A percentile compares a stretch with the other conserved stretches of the same genome.
phyloP scores from a whole-genome alignment of 306 rosid species.

The Begonia loranthoides region DNA sequence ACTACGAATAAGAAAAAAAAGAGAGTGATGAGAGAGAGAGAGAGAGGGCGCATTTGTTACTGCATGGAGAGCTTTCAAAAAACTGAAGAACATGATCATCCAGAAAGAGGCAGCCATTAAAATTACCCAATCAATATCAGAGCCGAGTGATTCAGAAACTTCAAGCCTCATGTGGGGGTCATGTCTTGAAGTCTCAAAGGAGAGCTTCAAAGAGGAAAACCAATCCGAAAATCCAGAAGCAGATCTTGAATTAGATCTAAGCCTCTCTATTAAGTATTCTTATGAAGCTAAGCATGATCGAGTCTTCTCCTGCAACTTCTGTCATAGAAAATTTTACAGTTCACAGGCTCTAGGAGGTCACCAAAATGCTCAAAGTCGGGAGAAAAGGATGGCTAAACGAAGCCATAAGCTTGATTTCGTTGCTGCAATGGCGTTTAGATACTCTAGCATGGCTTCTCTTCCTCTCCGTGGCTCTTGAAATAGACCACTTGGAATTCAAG shows the following conservation, averaged over 20 bases:
- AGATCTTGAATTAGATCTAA: constrained; percentile 43
- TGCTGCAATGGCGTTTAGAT: constrained; percentile 11
- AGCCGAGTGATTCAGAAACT: too few relatives aligned
- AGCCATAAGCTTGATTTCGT: constrained; percentile 14
- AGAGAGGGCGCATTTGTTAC: too few relatives aligned
- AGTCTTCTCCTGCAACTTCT: constrained; percentile 79
- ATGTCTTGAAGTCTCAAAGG: background rate
- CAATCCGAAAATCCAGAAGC: background rate
- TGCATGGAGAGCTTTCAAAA: too few relatives aligned
- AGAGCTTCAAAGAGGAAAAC: background rate
- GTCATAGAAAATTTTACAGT: constrained; percentile 70
- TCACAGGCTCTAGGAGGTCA: constrained; percentile 97
- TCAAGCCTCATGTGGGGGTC: too few relatives aligned
- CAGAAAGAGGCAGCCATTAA: too few relatives aligned
- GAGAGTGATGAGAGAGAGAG: too few relatives aligned
- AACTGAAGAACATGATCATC: too few relatives aligned
- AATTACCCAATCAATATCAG: too few relatives aligned
- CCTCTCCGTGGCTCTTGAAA: constrained; percentile 71
- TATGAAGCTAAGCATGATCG: constrained; percentile 33
- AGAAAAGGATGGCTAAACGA: constrained; percentile 60
- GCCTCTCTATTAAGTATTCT: constrained; percentile 39
- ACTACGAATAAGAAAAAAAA: too few relatives aligned
- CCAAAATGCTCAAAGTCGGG: constrained; percentile 85
- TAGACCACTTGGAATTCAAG: constrained; percentile 62
- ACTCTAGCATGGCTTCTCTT: constrained; percentile 60